Evolutionary conservation across 176 grass and related monocot species (phyloP), one percentile per base, ranked within the genome.

Genomic region (Phyllostachys edulis): DNA sequence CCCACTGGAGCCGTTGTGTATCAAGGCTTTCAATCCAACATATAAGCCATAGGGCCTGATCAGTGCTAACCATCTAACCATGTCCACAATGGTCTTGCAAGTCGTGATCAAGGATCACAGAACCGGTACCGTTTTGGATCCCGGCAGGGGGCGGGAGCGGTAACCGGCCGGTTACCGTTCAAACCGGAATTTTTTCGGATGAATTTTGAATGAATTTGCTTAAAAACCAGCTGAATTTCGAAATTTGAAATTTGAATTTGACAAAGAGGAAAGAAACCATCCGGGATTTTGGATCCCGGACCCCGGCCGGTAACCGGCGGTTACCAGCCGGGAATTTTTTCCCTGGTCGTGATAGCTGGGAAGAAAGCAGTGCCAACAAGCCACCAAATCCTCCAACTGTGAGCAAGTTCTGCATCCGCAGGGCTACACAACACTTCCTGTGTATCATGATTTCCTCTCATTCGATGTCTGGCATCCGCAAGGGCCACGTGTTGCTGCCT

Each of bases 21-120:
- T 36, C 70, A 68, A 81, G 38, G 51, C 34, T 82, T 56, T 69
- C 64, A 45, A 38, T 41, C 73, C 69, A 52, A 34, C 62, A 81
- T 81, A 59, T 68, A 56, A 49, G 55, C 54, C 16, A 10, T 56
- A 73, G 26, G 71, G 34, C 45, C 34, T 67, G 45, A 32, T 49
- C 27, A 17, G 38, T 38, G 62, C 9, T 60, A 71, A 78, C 79
- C 12, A 36, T 76, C 52, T 68, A 27, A 68, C 3, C 15, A 21
- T 78, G 41, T 39, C 40, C 40, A 63, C 75, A 45, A 18, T 63
- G 57, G 16, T 21, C 7, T 9, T 81, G 64, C n/a, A 56, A 42
- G 37, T 70, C 5, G 21, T 69, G 66, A 10, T 42, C n/a, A n/a
- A n/a, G n/a, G n/a, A n/a, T n/a, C n/a, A n/a, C n/a, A n/a, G n/a